phyloP scores from a whole-genome alignment of 306 rosid genomes.

The Acmispon strigosus region DNA sequence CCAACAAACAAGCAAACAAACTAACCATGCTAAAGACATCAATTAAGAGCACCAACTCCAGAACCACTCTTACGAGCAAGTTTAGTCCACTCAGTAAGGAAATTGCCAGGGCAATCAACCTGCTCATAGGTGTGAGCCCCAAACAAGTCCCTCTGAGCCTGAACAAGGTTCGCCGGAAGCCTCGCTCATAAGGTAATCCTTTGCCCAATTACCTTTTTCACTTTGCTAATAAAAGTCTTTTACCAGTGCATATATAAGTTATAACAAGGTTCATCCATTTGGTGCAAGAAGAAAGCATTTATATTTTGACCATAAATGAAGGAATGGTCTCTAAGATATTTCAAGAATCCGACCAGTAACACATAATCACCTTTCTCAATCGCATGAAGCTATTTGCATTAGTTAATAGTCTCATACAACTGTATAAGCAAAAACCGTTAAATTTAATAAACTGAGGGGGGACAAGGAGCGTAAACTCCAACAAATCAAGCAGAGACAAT shows the following conservation, averaged over 20 bases:
- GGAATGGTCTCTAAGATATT: no score
- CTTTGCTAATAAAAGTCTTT: background rate
- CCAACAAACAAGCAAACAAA: slow-evolving; percentile 22
- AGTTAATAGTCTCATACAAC: background rate
- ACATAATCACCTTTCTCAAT: background rate
- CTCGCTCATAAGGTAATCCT: slow-evolving; percentile 27
- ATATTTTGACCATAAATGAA: slow-evolving; percentile 21
- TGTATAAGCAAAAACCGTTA: background rate
- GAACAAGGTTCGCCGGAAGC: slow-evolving; percentile 95
- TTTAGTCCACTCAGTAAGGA: slow-evolving; percentile 90
- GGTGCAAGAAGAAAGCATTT: slow-evolving; percentile 1
- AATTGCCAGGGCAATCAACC: slow-evolving; percentile 72
- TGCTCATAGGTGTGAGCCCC: slow-evolving; percentile 96
- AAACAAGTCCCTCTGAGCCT: slow-evolving; percentile 91
- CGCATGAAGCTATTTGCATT: slow-evolving; percentile 7
- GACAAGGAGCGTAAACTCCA: background rate
- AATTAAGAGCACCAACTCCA: slow-evolving; percentile 54
- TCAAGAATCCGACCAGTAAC: background rate
- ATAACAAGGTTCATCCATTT: background rate
- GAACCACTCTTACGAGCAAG: slow-evolving; percentile 57
- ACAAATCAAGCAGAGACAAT: background rate
- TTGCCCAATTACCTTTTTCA: background rate
- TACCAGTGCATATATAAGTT: background rate
- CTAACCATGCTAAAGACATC: background rate
- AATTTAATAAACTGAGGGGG: background rate